A percentile compares a stretch with the other conserved stretches of the same genome.
Conservation (phyloP, 1,139 yeast species). For the Spencermartinsiella ligniputridi region DNA sequence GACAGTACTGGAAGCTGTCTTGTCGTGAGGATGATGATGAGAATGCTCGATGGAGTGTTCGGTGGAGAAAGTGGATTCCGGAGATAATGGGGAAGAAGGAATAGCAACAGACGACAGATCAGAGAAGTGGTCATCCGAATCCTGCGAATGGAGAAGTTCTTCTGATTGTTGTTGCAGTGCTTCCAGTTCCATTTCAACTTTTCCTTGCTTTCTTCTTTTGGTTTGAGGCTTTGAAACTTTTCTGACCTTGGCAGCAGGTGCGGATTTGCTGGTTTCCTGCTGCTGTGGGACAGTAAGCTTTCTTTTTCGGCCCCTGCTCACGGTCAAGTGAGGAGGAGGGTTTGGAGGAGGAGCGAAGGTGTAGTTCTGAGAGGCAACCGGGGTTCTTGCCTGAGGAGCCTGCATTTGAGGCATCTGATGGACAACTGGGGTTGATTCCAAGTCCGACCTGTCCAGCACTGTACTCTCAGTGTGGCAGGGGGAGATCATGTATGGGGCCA, state of each 20-base stretch:
- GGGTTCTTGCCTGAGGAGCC: background rate
- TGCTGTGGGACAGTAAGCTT: background rate
- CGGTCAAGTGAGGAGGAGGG: conserved; percentile 2
- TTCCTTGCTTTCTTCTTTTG: background rate
- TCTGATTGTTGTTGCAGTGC: background rate
- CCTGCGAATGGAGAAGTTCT: background rate
- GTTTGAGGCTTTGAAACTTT: background rate
- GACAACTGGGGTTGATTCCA: background rate
- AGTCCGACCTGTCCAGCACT: conserved; percentile 1
- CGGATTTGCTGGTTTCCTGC: no score
- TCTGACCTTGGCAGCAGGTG: background rate
- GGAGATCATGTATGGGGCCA: background rate
- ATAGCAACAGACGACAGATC: background rate
- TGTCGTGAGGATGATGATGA: conserved; percentile 2
- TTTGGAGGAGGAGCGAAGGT: conserved; percentile 4
- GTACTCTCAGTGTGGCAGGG: background rate
- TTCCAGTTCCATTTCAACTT: background rate
- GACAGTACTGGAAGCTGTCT: background rate
- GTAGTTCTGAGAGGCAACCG: conserved; percentile 1
- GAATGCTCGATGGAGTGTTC: background rate
- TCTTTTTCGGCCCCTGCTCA: background rate
- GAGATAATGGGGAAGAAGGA: background rate
- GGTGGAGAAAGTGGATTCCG: background rate
- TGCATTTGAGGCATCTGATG: background rate
- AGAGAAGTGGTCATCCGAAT: conserved; percentile 1